phyloP scores from a whole-genome alignment of 2,329 filamentous ascomycete species.

The Phialophora chinensis region DNA sequence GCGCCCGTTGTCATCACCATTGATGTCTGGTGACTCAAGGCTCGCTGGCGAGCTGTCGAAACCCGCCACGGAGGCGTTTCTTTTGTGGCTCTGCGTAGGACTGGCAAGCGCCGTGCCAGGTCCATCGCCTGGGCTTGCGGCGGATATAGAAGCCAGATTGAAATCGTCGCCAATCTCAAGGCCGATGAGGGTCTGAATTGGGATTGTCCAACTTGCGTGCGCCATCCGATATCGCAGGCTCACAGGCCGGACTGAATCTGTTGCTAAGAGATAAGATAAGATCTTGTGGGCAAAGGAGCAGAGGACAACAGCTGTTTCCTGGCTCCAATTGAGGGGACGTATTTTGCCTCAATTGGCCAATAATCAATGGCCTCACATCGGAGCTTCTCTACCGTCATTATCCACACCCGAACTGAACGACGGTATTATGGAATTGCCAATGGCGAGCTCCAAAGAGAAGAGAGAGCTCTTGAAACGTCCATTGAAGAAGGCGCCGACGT shows the following conservation, averaged over 20 bases:
- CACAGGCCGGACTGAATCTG: neutral
- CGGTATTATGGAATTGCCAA: neutral
- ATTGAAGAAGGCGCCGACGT: conserved; percentile 28
- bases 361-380: neutral
- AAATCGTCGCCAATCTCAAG: conserved; percentile 28
- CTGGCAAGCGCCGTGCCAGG: conserved; percentile 39
- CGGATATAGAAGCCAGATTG: conserved; percentile 38
- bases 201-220: conserved; percentile 23
- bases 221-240: conserved; percentile 34
- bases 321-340: neutral
- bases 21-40: conserved; percentile 42
- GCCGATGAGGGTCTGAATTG: conserved; percentile 25
- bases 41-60: conserved; percentile 56
- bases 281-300: conserved; percentile 16
- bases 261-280: conserved; percentile 36
- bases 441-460: conserved; percentile 23
- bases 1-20: conserved; percentile 52
- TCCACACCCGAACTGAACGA: neutral
- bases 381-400: neutral
- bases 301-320: neutral
- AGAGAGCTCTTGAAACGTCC: conserved; percentile 30
- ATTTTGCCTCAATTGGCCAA: conserved; percentile 6
- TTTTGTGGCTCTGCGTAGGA: conserved; percentile 46
- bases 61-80: conserved; percentile 51
- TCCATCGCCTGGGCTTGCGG: conserved; percentile 29